Base-by-base conservation (phyloP, 805 yeast species). In the Starmera amethionina region DNA sequence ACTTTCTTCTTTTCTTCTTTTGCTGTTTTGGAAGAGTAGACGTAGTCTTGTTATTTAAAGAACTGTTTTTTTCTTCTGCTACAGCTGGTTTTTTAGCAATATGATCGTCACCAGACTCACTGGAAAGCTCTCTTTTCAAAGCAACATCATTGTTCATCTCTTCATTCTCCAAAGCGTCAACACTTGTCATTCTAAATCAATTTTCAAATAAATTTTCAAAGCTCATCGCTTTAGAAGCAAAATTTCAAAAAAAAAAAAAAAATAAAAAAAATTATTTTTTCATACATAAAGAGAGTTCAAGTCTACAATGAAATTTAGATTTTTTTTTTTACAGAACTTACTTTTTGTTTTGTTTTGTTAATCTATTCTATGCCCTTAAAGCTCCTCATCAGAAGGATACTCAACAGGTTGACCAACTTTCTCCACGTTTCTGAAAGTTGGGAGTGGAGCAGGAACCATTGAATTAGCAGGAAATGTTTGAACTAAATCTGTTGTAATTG, bases 381-480 rank as follows among this genome's bases (percentile, higher is more conserved):
- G 30, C 11, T 27, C 34, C 14, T 39, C 41, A 27, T 49, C 42
- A 18, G 42, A 19, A 8, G 63, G 62, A 46, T 70, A 73, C 30
- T 63, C 65, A 1, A 73, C 62, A 11, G 72, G 62, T 16, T 64
- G 60, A 40, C 64, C 63, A 5, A 84, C 82, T 53, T 75, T 77
- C 47, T 82, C 89, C 8, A 79, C 76, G 51, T 78, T 77, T 46
- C 69, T 73, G 55, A 79, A 79, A 5, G 68, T 62, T 2, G 89
- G 90, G 18, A 77, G 42, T 2, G 58, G 48, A 7, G 68, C 62
- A 1, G 58, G 53, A n/a, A 34, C 32, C 8, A 16, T 13, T 15
- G 33, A 33, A 22, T 22, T 22, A 7, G 27, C 5, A 22, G 27
- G 27, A 22, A 22, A 22, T 22, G 27, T 2, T 15, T 42, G 38